A percentile compares a stretch with the other conserved stretches of the same genome.
These are phyloP conservation scores for Suillus subalutaceus DNA, from an alignment of 768 basidiomycete genomes.

Conservation along the genomic window DNA sequence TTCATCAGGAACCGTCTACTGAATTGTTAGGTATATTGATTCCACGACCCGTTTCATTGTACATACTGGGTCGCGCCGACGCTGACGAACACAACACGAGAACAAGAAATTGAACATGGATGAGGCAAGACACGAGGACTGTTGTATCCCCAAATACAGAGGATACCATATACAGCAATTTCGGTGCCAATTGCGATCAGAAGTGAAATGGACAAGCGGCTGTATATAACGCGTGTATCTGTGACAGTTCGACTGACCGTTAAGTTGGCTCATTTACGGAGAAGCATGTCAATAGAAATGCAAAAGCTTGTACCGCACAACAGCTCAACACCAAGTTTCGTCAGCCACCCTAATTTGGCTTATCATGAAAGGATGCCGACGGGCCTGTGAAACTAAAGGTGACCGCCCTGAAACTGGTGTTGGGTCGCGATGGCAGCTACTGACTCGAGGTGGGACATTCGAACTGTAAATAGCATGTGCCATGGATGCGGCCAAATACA, in stretches of 20 bases:
- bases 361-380: background rate
- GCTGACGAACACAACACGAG: conserved; percentile 33
- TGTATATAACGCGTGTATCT: background rate
- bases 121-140: conserved; percentile 6
- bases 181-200: background rate
- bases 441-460: too few species aligned
- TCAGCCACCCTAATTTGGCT: background rate
- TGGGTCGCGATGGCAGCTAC: background rate
- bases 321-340: background rate
- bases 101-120: conserved; percentile 32
- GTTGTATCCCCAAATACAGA: conserved; percentile 1
- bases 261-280: background rate
- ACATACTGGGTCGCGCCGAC: conserved; percentile 24
- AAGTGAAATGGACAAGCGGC: background rate
- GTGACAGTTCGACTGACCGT: background rate
- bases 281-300: background rate
- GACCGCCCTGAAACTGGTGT: background rate
- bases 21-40: background rate
- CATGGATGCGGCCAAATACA: too few species aligned
- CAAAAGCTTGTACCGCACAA: background rate
- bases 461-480: background rate
- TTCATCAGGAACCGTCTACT: conserved; percentile 21
- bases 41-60: background rate
- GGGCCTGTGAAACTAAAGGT: background rate
- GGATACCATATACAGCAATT: conserved; percentile 17